These are phyloP conservation scores for Fusarium verrucosum DNA, from an alignment of 2,329 filamentous ascomycete species.

Conservation along the genomic window DNA sequence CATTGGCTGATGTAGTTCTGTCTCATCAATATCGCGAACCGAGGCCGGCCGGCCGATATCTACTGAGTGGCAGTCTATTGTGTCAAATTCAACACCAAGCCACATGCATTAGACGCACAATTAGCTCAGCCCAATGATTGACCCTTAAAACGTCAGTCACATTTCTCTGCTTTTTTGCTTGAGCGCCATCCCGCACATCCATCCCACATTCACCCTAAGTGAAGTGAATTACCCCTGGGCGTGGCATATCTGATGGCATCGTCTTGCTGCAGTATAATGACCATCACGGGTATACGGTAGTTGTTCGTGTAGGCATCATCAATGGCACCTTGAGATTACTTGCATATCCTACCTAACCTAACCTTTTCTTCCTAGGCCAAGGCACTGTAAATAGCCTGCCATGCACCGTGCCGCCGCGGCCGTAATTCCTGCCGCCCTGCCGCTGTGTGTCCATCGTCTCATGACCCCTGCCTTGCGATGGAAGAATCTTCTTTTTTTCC, in stretches of 20 bases:
- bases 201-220: slow-evolving; percentile 23
- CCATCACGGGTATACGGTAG: not conserved
- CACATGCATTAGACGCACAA: not conserved
- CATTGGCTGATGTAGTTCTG: not conserved
- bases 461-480: slow-evolving; percentile 11
- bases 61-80: not conserved
- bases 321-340: slow-evolving; percentile 23
- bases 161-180: slow-evolving; percentile 14
- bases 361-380: slow-evolving; percentile 3
- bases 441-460: slow-evolving; percentile 14
- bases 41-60: too few species aligned
- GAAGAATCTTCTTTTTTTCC: slow-evolving; percentile 12
- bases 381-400: slow-evolving; percentile 3
- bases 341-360: slow-evolving; percentile 19
- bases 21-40: not conserved
- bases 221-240: too few species aligned
- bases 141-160: slow-evolving; percentile 9
- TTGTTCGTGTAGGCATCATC: slow-evolving; percentile 4
- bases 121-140: not conserved
- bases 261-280: too few species aligned
- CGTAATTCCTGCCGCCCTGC: slow-evolving; percentile 34
- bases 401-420: slow-evolving; percentile 30
- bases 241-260: slow-evolving; percentile 32
- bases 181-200: slow-evolving; percentile 25
- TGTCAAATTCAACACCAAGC: slow-evolving; percentile 7